Evolutionary conservation across 331 rosid species (phyloP), one percentile per base, ranked within the genome.

Genomic region (Malus hybrid): DNA sequence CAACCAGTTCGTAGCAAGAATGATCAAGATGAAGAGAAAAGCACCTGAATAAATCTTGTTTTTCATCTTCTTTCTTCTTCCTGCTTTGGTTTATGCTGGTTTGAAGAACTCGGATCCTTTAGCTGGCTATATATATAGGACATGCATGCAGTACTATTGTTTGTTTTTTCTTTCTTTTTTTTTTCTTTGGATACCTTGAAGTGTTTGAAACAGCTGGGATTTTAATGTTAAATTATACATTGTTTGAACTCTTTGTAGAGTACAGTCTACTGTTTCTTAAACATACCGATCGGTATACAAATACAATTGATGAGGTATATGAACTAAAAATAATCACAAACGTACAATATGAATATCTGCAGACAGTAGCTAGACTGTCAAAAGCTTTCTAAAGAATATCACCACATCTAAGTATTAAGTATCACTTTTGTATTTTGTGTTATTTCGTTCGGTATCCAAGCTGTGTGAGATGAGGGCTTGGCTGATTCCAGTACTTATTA

Each of bases 1-100:
- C 12, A 54, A 28, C 65, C 74, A 81, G 5, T 69, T 70, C 8
- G 75, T n/a, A 3, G 62, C 33, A 50, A 83, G 24, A 18, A 79
- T 70, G 6, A 76, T 16, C 13, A 74, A 69, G 6, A 75, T 34
- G 31, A 76, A 69, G 28, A 67, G 66, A 1, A 66, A 61, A 59
- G 65, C 6, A 6, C 39, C 60, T 10, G 69, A 20, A 67, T 10
- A 50, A 20, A 74, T 69, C 4, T 32, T 74, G 66, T 33, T 67
- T 28, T 80, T 80, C 76, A 69, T 80, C 65, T 36, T 67, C 20
- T 16, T 15, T 1, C 7, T 5, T 48, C 10, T 28, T 70, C 16
- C 31, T 32, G 12, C 73, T 57, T 52, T 11, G 34, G 7, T 39
- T 2, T 59, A 22, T 63, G 52, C 10, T n/a, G 34, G 34, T 69